Conservation (phyloP, 345 rosid species). For the Trapa incisa region DNA sequence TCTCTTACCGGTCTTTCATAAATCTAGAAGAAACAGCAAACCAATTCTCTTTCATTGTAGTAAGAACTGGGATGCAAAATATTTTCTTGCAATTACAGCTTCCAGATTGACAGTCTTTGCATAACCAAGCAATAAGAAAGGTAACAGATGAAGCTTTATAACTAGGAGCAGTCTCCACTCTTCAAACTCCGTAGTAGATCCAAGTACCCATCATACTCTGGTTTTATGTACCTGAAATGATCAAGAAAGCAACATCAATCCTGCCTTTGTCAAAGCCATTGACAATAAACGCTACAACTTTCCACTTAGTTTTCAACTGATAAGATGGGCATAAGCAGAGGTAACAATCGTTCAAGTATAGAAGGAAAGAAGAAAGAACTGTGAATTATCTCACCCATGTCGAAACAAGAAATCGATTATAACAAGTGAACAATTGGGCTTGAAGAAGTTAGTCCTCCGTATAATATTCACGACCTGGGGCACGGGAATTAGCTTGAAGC, state of each 20-base stretch:
- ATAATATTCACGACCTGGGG: slow-evolving; percentile 53
- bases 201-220: slow-evolving; percentile 12
- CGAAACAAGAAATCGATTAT: slow-evolving; percentile 79
- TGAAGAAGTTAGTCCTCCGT: slow-evolving; percentile 53
- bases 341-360: neutral
- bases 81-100: neutral
- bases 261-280: neutral
- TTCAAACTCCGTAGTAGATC: slow-evolving; percentile 3
- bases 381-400: slow-evolving; percentile 52
- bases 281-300: neutral
- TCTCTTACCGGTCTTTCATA: neutral
- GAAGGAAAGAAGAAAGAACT: neutral
- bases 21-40: neutral
- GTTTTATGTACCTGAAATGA: slow-evolving; percentile 49
- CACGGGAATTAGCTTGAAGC: slow-evolving; percentile 67
- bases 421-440: slow-evolving; percentile 74
- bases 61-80: neutral
- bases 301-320: neutral
- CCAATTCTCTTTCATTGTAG: neutral
- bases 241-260: neutral
- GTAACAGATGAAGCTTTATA: neutral
- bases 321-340: neutral
- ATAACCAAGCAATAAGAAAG: neutral
- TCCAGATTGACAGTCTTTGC: neutral
- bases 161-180: slow-evolving; percentile 25